Conservation (phyloP, 192 early-diverging fungal genomes). For the Gonapodya sp. region DNA sequence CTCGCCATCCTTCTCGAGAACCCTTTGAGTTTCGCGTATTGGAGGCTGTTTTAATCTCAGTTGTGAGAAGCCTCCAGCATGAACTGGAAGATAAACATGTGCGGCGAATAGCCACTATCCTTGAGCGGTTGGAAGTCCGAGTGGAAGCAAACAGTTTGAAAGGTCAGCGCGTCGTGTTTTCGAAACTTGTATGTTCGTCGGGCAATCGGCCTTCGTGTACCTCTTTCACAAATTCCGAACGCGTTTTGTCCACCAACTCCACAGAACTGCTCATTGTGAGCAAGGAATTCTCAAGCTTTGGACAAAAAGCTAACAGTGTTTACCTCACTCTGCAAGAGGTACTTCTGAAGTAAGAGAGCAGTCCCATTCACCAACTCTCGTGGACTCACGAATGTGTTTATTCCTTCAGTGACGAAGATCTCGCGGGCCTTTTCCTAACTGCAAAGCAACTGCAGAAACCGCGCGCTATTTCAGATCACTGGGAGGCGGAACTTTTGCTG, state of each 20-base stretch:
- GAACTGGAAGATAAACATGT: neutral
- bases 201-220: no score
- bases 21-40: neutral
- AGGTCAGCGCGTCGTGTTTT: no score
- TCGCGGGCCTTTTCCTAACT: conserved; percentile 82
- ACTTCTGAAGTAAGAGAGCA: conserved; percentile 38
- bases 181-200: no score
- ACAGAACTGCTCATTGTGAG: conserved; percentile 67
- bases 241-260: no score
- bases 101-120: conserved; percentile 35
- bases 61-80: neutral
- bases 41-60: neutral
- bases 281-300: conserved; percentile 68
- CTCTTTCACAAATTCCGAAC: no score
- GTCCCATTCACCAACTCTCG: conserved; percentile 22
- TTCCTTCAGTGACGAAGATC: conserved; percentile 60
- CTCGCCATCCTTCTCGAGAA: neutral
- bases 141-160: conserved; percentile 65
- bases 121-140: conserved; percentile 63
- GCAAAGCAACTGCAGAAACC: conserved; percentile 55
- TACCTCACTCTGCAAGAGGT: conserved; percentile 71
- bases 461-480: conserved; percentile 57
- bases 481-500: conserved; percentile 81
- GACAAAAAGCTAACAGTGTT: conserved; percentile 63
- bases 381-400: conserved; percentile 18